Evolutionary conservation across 768 basidiomycete species (phyloP).

Genomic region (Collybia mongolica): DNA sequence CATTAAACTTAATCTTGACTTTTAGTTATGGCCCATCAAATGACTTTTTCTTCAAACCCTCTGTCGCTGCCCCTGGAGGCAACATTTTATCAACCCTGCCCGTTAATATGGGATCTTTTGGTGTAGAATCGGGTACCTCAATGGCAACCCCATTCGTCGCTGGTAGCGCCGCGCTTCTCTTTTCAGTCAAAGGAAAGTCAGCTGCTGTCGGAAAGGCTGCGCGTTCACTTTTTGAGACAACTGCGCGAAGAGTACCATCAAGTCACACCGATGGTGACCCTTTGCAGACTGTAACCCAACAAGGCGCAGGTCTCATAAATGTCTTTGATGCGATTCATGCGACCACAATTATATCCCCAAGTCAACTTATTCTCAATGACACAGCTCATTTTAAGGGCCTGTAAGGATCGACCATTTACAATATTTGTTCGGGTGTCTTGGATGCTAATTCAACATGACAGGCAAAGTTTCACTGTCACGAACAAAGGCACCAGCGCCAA

Average conservation of each 20-base stretch:
- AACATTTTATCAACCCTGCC: conserved; percentile 49
- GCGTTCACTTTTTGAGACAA: conserved; percentile 46
- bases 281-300: conserved; percentile 49
- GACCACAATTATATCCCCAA: conserved; percentile 50
- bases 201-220: conserved; percentile 22
- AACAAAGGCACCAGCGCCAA: conserved; percentile 45
- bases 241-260: conserved; percentile 40
- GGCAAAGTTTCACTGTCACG: conserved; percentile 48
- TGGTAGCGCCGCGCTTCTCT: conserved; percentile 40
- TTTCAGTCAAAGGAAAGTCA: conserved; percentile 36
- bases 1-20: neutral
- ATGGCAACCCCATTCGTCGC: conserved; percentile 49
- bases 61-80: conserved; percentile 54
- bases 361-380: conserved; percentile 62
- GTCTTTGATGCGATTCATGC: conserved; percentile 57
- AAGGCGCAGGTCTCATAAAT: conserved; percentile 57
- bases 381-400: conserved; percentile 49
- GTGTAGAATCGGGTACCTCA: conserved; percentile 43
- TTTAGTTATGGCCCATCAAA: conserved; percentile 56
- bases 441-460: conserved; percentile 11
- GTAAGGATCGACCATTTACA: conserved; percentile 27
- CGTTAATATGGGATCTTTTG: conserved; percentile 35
- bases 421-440: too few relatives aligned
- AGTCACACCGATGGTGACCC: conserved; percentile 49
- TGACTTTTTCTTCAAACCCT: conserved; percentile 57